These are phyloP conservation scores for Andrographis paniculata DNA, from an alignment of 305 asterid genomes.

Conservation along the genomic window DNA sequence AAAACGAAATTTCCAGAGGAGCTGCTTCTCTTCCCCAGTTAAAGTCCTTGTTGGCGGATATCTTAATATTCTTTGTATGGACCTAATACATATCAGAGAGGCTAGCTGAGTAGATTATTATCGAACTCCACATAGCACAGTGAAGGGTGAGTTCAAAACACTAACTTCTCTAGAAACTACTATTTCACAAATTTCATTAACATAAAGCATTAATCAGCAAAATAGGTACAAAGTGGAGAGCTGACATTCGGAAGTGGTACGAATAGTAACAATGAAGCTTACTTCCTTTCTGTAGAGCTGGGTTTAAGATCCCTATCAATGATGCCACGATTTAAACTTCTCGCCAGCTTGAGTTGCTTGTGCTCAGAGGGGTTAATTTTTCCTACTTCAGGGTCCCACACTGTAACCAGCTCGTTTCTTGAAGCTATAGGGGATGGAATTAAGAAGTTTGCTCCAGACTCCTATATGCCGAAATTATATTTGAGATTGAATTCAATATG, in stretches of 20 bases:
- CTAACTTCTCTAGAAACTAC: too few species aligned
- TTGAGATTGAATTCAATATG: background rate
- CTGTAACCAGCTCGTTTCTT: constrained; percentile 85
- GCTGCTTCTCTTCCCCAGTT: constrained; percentile 97
- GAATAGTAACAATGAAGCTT: constrained; percentile 29
- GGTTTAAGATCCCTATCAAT: constrained; percentile 97
- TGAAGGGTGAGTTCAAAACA: background rate
- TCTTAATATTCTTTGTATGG: constrained; percentile 84
- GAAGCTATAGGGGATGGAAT: constrained; percentile 90
- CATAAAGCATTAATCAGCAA: background rate
- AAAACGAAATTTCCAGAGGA: constrained; percentile 97
- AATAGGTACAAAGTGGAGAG: background rate
- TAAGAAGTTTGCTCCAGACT: constrained; percentile 91
- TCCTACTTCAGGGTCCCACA: constrained; percentile 97
- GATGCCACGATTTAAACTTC: constrained; percentile 96
- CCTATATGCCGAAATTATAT: constrained; percentile 39
- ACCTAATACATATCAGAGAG: constrained; percentile 45
- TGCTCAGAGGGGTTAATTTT: constrained; percentile 95
- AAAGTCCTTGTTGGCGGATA: constrained; percentile 94
- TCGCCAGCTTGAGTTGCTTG: constrained; percentile 93
- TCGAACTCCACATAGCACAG: background rate
- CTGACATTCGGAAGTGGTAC: background rate
- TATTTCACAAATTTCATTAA: too few species aligned
- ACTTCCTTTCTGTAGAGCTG: constrained; percentile 82
- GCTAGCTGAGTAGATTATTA: constrained; percentile 19